Percentiles rank a stretch among this genome's conserved stretches.
These are phyloP conservation scores for Intubia oerlemansii DNA, from an alignment of 2,329 filamentous ascomycete genomes.

Conservation along the genomic window DNA sequence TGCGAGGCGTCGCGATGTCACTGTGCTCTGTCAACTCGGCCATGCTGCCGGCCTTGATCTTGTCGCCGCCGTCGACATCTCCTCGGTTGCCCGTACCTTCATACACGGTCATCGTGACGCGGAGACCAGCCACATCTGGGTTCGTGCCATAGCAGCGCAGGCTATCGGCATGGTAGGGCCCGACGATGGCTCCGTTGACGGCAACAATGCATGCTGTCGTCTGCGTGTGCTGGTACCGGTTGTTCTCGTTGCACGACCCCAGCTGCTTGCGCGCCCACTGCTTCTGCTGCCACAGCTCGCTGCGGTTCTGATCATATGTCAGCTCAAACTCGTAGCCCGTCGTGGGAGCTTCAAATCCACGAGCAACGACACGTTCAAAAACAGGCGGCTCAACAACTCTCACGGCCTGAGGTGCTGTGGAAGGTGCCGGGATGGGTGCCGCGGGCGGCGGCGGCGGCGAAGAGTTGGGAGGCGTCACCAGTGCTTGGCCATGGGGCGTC, in stretches of 20 bases:
- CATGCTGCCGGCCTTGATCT: too few relatives aligned
- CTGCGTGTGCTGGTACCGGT: constrained; percentile 7
- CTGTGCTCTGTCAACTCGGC: too few relatives aligned
- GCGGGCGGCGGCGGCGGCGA: too few relatives aligned
- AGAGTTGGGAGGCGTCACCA: neutral
- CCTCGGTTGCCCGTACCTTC: neutral
- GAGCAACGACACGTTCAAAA: too few relatives aligned
- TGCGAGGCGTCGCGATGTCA: neutral
- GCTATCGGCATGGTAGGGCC: constrained; percentile 5
- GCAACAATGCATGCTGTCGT: constrained; percentile 8
- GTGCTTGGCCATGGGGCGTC: too few relatives aligned
- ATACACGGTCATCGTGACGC: constrained; percentile 8
- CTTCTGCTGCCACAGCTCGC: constrained; percentile 6
- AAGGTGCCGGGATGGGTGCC: too few relatives aligned
- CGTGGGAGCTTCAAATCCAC: constrained; percentile 2
- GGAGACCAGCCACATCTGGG: constrained; percentile 6
- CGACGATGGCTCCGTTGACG: constrained; percentile 7
- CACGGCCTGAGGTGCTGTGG: too few relatives aligned
- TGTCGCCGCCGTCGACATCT: neutral
- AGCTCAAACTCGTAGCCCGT: constrained; percentile 9
- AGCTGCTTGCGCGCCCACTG: constrained; percentile 7
- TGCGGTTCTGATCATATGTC: constrained; percentile 6
- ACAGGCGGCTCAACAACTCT: too few relatives aligned
- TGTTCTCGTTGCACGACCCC: constrained; percentile 8
- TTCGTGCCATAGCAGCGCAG: constrained; percentile 7